phyloP scores from a whole-genome alignment of 1,284 basidiomycete genomes.

The Wallemia hederae region DNA sequence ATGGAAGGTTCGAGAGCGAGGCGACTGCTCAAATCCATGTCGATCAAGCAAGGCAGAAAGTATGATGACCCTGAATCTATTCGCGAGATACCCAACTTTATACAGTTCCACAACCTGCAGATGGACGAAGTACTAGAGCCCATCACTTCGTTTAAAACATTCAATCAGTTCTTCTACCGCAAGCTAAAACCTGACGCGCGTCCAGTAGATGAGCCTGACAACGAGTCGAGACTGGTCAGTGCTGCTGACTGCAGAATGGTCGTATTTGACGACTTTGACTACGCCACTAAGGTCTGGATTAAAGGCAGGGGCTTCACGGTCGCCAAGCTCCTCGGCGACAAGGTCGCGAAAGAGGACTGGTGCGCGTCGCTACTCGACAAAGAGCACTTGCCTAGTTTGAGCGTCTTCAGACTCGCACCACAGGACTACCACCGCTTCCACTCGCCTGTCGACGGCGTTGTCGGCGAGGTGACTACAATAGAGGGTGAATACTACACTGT shows the following conservation, averaged over 20 bases:
- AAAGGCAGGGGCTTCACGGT: constrained; percentile 84
- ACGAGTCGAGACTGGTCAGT: constrained; percentile 49
- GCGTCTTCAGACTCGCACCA: constrained; percentile 73
- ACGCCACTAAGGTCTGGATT: constrained; percentile 80
- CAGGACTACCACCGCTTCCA: constrained; percentile 87
- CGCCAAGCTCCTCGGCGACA: constrained; percentile 43
- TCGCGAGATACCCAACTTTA: constrained; percentile 56
- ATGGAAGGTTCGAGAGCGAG: constrained; percentile 71
- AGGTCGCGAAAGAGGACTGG: constrained; percentile 42
- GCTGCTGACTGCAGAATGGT: constrained; percentile 83
- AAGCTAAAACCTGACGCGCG: constrained; percentile 60
- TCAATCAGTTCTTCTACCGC: constrained; percentile 35
- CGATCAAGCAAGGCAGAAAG: constrained; percentile 80
- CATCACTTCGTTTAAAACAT: constrained; percentile 46
- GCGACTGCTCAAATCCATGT: constrained; percentile 54
- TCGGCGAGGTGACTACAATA: constrained; percentile 11
- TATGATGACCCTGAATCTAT: constrained; percentile 64
- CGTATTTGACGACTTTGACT: constrained; percentile 55
- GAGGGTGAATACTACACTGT: constrained; percentile 32
- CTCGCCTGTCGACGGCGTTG: constrained; percentile 47
- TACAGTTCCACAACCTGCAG: constrained; percentile 66
- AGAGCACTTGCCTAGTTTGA: constrained; percentile 16
- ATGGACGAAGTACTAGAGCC: constrained; percentile 56
- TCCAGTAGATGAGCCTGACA: constrained; percentile 38
- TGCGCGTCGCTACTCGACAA: constrained; percentile 13